A percentile compares a stretch with the other conserved stretches of the same genome.
These are phyloP conservation scores for Cercospora brassicicola DNA, from an alignment of 2,329 filamentous ascomycete species.

Conservation along the genomic window DNA sequence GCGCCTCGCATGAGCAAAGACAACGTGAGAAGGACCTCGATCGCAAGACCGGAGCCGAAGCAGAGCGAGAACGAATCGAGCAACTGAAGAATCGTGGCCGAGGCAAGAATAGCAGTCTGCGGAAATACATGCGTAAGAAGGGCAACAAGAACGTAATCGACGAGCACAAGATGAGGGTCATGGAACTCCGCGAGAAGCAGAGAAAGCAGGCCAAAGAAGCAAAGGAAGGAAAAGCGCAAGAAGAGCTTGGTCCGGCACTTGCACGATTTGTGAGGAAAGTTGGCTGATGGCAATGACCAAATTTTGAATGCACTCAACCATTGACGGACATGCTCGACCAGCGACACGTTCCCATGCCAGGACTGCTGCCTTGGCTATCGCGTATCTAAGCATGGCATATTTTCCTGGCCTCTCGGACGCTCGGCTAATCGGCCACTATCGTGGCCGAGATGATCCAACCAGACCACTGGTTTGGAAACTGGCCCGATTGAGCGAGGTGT, in stretches of 20 bases:
- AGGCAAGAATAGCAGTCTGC: slow-evolving; percentile 84
- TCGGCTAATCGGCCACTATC: not conserved
- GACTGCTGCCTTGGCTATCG: not conserved
- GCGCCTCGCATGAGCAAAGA: slow-evolving; percentile 74
- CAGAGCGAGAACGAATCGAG: slow-evolving; percentile 57
- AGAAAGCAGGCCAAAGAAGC: slow-evolving; percentile 68
- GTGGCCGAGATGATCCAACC: slow-evolving; percentile 2
- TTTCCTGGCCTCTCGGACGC: not conserved
- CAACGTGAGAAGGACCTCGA: slow-evolving; percentile 79
- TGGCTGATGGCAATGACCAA: slow-evolving; percentile 25
- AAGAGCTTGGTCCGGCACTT: slow-evolving; percentile 80
- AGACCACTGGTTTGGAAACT: not conserved
- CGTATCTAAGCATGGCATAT: not conserved
- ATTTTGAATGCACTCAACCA: not conserved
- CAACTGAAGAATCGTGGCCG: slow-evolving; percentile 73
- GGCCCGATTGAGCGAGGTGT: not conserved
- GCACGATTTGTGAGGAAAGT: slow-evolving; percentile 77
- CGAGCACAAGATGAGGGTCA: slow-evolving; percentile 83
- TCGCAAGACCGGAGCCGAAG: slow-evolving; percentile 50
- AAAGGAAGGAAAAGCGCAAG: slow-evolving; percentile 66
- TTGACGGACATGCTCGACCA: not conserved
- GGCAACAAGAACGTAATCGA: slow-evolving; percentile 91
- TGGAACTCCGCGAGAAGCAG: slow-evolving; percentile 72
- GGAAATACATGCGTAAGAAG: slow-evolving; percentile 89
- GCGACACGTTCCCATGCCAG: not conserved